A percentile compares a stretch with the other conserved stretches of the same genome.
Conservation (phyloP, 345 rosid species). For the Dipteronia dyeriana region DNA sequence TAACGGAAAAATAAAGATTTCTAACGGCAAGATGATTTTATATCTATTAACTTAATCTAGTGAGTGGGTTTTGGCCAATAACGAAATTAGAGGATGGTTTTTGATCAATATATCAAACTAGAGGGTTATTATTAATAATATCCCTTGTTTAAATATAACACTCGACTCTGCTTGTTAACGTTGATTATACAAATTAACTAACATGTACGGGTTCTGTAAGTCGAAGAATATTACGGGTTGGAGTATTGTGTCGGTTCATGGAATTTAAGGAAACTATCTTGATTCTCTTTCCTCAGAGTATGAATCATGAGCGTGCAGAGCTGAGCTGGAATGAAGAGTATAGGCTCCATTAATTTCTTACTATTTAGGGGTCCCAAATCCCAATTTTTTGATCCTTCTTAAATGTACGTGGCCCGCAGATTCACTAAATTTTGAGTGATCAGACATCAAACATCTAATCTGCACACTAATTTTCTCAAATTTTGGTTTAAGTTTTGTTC, state of each 20-base stretch:
- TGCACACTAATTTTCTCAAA: background rate
- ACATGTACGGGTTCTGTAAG: background rate
- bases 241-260: background rate
- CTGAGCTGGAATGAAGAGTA: background rate
- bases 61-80: too few relatives aligned
- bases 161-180: too few relatives aligned
- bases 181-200: too few relatives aligned
- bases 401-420: background rate
- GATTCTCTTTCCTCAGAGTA: background rate
- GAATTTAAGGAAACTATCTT: background rate
- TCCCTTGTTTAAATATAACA: too few relatives aligned
- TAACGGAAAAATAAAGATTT: too few relatives aligned
- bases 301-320: background rate
- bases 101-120: too few relatives aligned
- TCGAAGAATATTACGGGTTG: background rate
- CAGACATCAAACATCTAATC: background rate
- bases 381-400: background rate
- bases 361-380: background rate
- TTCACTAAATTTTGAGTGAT: background rate
- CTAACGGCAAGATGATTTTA: too few relatives aligned
- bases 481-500: background rate
- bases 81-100: too few relatives aligned
- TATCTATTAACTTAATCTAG: too few relatives aligned
- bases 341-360: background rate
- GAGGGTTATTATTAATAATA: too few relatives aligned